Evolutionary conservation across 2,329 filamentous ascomycete genomes (phyloP).

Genomic region (Anisogramma anomala): DNA sequence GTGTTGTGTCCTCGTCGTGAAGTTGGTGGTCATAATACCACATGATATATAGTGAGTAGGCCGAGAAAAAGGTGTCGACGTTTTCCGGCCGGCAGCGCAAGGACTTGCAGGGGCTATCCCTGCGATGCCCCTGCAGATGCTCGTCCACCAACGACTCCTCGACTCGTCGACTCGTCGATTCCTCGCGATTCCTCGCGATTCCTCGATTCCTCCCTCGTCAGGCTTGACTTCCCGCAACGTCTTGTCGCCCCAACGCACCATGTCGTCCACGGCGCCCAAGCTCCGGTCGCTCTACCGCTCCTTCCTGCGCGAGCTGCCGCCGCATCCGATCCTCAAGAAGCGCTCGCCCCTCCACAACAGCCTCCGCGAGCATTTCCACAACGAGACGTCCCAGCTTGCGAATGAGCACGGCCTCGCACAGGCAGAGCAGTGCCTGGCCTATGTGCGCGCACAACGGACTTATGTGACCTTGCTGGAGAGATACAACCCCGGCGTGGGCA

Average conservation of each 20-base stretch:
- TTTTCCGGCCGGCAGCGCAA: not conserved
- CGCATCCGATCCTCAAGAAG: conserved; percentile 44
- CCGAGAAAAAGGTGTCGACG: not conserved
- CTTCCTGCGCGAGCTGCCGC: conserved; percentile 79
- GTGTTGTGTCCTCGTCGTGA: conserved; percentile 1
- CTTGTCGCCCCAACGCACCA: conserved; percentile 14
- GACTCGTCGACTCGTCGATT: too few relatives aligned
- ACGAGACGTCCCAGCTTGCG: conserved; percentile 10
- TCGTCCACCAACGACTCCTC: too few relatives aligned
- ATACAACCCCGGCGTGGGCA: conserved; percentile 86
- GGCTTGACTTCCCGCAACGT: too few relatives aligned
- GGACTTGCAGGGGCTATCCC: not conserved
- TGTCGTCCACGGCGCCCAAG: conserved; percentile 31
- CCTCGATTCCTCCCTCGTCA: not conserved
- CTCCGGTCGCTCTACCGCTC: conserved; percentile 76
- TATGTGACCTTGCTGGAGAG: conserved; percentile 75
- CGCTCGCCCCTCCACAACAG: conserved; percentile 60
- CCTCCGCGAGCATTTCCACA: conserved; percentile 52
- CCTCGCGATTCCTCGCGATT: too few relatives aligned
- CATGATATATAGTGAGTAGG: too few relatives aligned
- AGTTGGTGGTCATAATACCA: too few relatives aligned
- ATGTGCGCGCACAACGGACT: conserved; percentile 72
- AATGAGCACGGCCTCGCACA: conserved; percentile 26
- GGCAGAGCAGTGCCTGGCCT: conserved; percentile 69
- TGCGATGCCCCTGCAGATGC: not conserved